Percentiles rank a stretch among this genome's conserved stretches.
Evolutionary conservation across 805 yeast genomes (phyloP).

Genomic region (Hanseniaspora taiwanica): DNA sequence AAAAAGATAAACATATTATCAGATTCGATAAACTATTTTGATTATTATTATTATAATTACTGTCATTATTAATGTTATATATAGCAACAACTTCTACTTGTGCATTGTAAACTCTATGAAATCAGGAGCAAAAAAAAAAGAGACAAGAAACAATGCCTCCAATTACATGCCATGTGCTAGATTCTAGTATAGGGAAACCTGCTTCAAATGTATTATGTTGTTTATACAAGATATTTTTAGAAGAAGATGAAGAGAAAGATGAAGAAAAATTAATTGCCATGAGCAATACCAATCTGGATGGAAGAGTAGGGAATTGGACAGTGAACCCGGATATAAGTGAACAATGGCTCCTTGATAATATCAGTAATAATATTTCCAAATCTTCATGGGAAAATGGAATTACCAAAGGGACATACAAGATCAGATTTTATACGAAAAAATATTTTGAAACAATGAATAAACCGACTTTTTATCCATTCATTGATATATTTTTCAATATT

Average conservation of each 20-base stretch:
- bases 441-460: conserved; percentile 34
- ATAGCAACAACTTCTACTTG: too few relatives aligned
- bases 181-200: conserved; percentile 74
- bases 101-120: not conserved
- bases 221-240: conserved; percentile 26
- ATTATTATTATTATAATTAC: too few relatives aligned
- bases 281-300: conserved; percentile 66
- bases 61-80: too few relatives aligned
- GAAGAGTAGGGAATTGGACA: conserved; percentile 63
- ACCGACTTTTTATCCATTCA: conserved; percentile 72
- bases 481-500: conserved; percentile 65
- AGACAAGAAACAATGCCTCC: not conserved
- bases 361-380: not conserved
- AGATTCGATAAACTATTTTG: too few relatives aligned
- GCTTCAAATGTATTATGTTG: conserved; percentile 66
- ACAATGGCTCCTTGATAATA: conserved; percentile 21
- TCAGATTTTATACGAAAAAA: conserved; percentile 61
- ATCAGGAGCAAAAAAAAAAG: not conserved
- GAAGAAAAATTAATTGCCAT: conserved; percentile 41
- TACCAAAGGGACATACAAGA: conserved; percentile 55
- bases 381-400: conserved; percentile 12
- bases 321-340: conserved; percentile 26
- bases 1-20: too few relatives aligned
- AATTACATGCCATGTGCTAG: conserved; percentile 68
- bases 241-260: conserved; percentile 12